A percentile compares a stretch with the other conserved stretches of the same genome.
Conservation (phyloP, 441 rosid species). For the Croton laevigatus region DNA sequence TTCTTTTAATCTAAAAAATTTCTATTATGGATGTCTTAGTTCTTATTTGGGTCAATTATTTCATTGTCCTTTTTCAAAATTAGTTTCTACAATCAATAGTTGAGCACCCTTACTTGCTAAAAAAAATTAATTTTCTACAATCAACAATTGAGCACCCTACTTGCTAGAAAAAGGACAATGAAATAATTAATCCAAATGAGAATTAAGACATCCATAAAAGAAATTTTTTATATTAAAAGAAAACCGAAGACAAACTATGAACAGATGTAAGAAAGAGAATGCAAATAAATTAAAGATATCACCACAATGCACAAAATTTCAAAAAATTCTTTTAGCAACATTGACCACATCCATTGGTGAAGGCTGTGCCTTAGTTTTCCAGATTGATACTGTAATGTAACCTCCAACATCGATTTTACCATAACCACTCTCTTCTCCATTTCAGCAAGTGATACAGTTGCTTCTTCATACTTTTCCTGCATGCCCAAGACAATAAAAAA, state of each 20-base stretch:
- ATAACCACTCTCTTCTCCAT: constrained; percentile 94
- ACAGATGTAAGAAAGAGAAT: not conserved
- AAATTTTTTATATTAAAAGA: not conserved
- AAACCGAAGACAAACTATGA: not conserved
- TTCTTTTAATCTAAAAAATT: not conserved
- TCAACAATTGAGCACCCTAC: too few species aligned
- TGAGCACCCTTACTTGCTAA: not conserved
- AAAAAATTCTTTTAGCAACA: constrained; percentile 1
- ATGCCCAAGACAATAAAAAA: constrained; percentile 13
- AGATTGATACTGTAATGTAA: constrained; percentile 86
- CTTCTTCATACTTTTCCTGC: constrained; percentile 90
- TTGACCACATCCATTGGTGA: constrained; percentile 64
- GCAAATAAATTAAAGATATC: not conserved
- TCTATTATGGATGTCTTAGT: not conserved
- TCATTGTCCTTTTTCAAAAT: not conserved
- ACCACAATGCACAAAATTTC: not conserved
- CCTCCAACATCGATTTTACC: constrained; percentile 98
- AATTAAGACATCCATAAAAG: not conserved
- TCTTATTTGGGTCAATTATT: too few species aligned
- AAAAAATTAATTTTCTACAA: too few species aligned
- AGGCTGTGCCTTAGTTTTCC: constrained; percentile 80
- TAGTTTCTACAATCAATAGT: not conserved
- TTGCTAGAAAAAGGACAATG: too few species aligned
- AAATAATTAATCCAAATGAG: too few species aligned
- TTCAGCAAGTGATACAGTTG: constrained; percentile 62